Base-by-base conservation (phyloP, 2,329 filamentous ascomycete genomes). In the Cladosporium austrohemisphaericum region DNA sequence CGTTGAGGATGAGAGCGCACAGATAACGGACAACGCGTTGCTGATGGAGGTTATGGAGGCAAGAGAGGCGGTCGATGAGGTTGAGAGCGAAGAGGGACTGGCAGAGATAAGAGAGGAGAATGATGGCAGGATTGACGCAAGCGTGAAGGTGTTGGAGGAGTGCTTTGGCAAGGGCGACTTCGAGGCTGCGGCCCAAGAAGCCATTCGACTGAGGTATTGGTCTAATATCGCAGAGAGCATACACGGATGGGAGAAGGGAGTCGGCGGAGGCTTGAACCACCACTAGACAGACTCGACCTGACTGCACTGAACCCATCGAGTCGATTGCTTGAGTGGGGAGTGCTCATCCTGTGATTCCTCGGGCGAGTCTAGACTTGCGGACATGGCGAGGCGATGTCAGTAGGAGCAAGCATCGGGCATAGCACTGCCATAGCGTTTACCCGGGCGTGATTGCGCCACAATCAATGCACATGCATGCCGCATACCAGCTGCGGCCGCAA, bases 191-290 rank as follows among this genome's bases (percentile, higher is more conserved):
- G 83, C 79, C 69, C 69, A 65, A 53, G 88, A 94, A 76, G 83
- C 84, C 37, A 82, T 95, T 1, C 76, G 79, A 66, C 69, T 96
- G 71, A 76, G 89, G 66, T 97, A 96, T 73, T 96, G 92, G 92
- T 78, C 86, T 49, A 95, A 91, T 69, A 84, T 97, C 53, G 78
- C 82, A 54, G 86, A 94, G 68, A 86, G 83, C 38, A 72, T 96
- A 62, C 75, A 85, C 64, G 80, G 84, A 55, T 96, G 92, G 91
- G 89, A 95, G 75, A 81, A 76, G 60, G 91, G 89, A 4, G 85
- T 81, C 71, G 63, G 61, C 33, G 63, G 63, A 16, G 63, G 63
- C 1, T 40, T 58, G 2, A 50, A 59, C 11, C 62, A 65, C 54
- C 63, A 65, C 36, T 59, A 23, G 40, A n/a, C n/a, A n/a, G n/a